Evolutionary conservation across 2,329 filamentous ascomycete genomes (phyloP).

Genomic region (Mycosphaerella sp.): DNA sequence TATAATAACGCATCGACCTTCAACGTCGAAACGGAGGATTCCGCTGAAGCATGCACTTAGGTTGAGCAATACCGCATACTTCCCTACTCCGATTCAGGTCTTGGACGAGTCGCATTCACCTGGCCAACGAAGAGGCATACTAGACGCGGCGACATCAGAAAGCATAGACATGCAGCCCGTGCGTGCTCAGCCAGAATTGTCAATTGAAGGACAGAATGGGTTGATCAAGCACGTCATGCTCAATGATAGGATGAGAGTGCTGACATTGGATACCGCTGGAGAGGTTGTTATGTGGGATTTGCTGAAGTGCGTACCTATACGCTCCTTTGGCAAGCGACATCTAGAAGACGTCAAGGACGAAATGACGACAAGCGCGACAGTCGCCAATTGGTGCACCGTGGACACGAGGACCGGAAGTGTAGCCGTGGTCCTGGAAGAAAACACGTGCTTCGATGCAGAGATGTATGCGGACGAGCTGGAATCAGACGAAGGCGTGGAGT

Average conservation of each 20-base stretch:
- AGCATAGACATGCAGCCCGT: conserved; percentile 35
- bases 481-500: conserved; percentile 67
- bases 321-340: conserved; percentile 90
- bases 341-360: conserved; percentile 84
- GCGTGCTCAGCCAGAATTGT: conserved; percentile 42
- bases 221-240: conserved; percentile 88
- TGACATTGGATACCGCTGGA: conserved; percentile 90
- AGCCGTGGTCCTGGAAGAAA: conserved; percentile 84
- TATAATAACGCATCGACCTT: background rate
- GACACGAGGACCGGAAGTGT: conserved; percentile 89
- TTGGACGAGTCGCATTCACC: conserved; percentile 13
- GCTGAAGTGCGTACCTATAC: conserved; percentile 75
- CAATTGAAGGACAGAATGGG: conserved; percentile 89
- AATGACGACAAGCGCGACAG: conserved; percentile 80
- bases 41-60: conserved; percentile 70
- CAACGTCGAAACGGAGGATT: conserved; percentile 55
- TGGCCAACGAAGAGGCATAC: conserved; percentile 55
- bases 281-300: conserved; percentile 96
- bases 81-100: conserved; percentile 53
- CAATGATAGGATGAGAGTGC: conserved; percentile 80
- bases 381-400: conserved; percentile 93
- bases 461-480: conserved; percentile 89
- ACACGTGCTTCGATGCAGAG: conserved; percentile 95
- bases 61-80: conserved; percentile 76
- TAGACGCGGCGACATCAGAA: conserved; percentile 18